These are phyloP conservation scores for Aspergillus arachidicola DNA, from an alignment of 2,329 filamentous ascomycete genomes.

Conservation along the genomic window DNA sequence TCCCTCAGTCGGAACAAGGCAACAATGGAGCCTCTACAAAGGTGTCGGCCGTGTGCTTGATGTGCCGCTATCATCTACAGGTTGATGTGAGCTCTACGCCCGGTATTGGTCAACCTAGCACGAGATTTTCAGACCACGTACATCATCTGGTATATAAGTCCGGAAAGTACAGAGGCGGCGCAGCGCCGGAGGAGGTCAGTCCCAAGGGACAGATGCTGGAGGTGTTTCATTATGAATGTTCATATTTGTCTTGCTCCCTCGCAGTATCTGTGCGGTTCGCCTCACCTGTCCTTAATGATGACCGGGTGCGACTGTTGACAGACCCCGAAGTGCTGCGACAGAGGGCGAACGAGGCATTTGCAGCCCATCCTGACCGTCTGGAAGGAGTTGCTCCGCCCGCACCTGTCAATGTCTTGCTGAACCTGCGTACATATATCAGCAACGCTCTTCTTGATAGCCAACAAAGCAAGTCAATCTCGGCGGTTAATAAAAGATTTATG, in stretches of 20 bases:
- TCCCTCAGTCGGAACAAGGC: slow-evolving; percentile 46
- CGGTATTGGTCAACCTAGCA: slow-evolving; percentile 47
- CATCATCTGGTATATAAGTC: slow-evolving; percentile 62
- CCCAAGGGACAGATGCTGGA: slow-evolving; percentile 43
- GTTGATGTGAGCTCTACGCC: slow-evolving; percentile 57
- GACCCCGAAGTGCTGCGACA: slow-evolving; percentile 55
- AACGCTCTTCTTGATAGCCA: slow-evolving; percentile 58
- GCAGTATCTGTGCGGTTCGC: slow-evolving; percentile 56
- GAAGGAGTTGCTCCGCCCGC: slow-evolving; percentile 55
- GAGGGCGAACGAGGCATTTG: slow-evolving; percentile 57
- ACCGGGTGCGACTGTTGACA: slow-evolving; percentile 55
- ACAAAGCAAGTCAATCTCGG: slow-evolving; percentile 57
- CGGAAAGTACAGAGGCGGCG: slow-evolving; percentile 32
- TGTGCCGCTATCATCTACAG: slow-evolving; percentile 65
- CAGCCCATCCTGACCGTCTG: slow-evolving; percentile 55
- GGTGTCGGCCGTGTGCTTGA: slow-evolving; percentile 62
- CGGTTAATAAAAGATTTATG: slow-evolving; percentile 65
- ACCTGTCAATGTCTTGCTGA: slow-evolving; percentile 58
- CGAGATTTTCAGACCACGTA: slow-evolving; percentile 54
- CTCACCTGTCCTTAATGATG: slow-evolving; percentile 54
- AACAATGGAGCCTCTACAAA: slow-evolving; percentile 54
- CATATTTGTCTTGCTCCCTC: slow-evolving; percentile 58
- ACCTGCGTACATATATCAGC: slow-evolving; percentile 61
- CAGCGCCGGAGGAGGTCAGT: slow-evolving; percentile 25
- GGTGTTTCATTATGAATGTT: slow-evolving; percentile 60